phyloP scores from a whole-genome alignment of 345 rosid species.

The Lenwebbia sp. region DNA sequence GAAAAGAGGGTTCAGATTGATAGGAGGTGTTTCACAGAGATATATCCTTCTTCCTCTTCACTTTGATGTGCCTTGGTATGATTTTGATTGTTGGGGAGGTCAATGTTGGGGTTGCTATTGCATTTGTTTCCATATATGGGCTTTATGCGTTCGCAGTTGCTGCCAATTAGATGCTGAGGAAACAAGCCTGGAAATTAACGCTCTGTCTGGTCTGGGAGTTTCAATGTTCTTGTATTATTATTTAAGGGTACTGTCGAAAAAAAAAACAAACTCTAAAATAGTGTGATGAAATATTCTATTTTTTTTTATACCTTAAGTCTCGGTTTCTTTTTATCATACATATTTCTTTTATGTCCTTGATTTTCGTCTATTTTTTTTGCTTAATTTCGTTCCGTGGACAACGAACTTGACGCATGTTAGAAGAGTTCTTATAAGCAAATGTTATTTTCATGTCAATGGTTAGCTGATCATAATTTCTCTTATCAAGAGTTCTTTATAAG shows the following conservation, averaged over 20 bases:
- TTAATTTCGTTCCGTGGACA: not conserved
- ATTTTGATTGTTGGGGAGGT: conserved; percentile 64
- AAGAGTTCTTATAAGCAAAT: too few relatives aligned
- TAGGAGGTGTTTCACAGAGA: conserved; percentile 72
- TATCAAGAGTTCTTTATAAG: too few relatives aligned
- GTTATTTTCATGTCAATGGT: too few relatives aligned
- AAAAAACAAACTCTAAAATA: too few relatives aligned
- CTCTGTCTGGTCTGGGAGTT: conserved; percentile 63
- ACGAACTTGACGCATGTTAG: too few relatives aligned
- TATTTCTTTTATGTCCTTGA: not conserved
- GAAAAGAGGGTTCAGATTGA: conserved; percentile 59
- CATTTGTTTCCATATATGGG: conserved; percentile 62
- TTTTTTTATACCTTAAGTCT: too few relatives aligned
- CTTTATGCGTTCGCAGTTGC: conserved; percentile 65
- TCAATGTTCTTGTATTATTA: conserved; percentile 25
- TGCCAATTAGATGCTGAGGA: conserved; percentile 70
- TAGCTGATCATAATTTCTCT: too few relatives aligned
- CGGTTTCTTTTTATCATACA: too few relatives aligned
- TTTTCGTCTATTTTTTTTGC: not conserved
- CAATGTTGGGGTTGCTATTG: conserved; percentile 43
- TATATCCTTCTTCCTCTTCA: conserved; percentile 66
- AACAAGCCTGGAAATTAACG: conserved; percentile 56
- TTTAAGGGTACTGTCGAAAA: too few relatives aligned
- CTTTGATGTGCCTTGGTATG: conserved; percentile 32
- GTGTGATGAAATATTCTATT: too few relatives aligned